Evolutionary conservation across 1,139 yeast species (phyloP).

Genomic region (Saccharomyces hybrid): DNA sequence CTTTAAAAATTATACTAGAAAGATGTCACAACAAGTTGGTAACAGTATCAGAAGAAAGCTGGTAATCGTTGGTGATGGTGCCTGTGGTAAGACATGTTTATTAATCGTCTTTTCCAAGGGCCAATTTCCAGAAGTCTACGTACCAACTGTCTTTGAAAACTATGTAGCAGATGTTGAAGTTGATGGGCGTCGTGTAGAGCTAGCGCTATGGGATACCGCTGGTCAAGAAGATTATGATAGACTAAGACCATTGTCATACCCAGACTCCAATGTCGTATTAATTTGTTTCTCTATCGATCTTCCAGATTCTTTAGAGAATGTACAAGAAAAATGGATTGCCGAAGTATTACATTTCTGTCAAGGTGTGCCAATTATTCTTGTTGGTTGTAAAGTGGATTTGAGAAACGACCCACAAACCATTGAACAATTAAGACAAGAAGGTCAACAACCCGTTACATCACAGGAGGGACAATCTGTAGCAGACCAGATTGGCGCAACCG

Average conservation of each 20-base stretch:
- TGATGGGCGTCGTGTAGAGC: slow-evolving; percentile 87
- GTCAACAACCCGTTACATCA: slow-evolving; percentile 67
- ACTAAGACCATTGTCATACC: slow-evolving; percentile 87
- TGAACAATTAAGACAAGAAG: slow-evolving; percentile 66
- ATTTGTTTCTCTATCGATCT: slow-evolving; percentile 88
- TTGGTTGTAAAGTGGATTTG: slow-evolving; percentile 87
- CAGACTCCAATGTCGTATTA: slow-evolving; percentile 86
- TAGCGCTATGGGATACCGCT: slow-evolving; percentile 97
- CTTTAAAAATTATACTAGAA: slow-evolving; percentile 5
- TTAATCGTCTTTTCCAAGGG: slow-evolving; percentile 87
- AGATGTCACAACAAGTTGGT: slow-evolving; percentile 31
- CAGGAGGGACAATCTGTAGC: slow-evolving; percentile 83
- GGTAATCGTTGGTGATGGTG: slow-evolving; percentile 81
- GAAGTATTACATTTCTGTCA: slow-evolving; percentile 93
- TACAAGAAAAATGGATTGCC: slow-evolving; percentile 90
- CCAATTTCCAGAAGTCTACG: slow-evolving; percentile 92
- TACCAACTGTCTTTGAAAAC: slow-evolving; percentile 92
- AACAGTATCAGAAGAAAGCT: slow-evolving; percentile 46
- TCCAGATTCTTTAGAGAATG: slow-evolving; percentile 89
- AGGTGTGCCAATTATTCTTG: slow-evolving; percentile 88
- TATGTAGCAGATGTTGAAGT: slow-evolving; percentile 93
- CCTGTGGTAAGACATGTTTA: slow-evolving; percentile 80
- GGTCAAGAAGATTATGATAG: slow-evolving; percentile 98
- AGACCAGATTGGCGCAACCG: slow-evolving; percentile 76
- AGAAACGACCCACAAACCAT: slow-evolving; percentile 75